phyloP scores from a whole-genome alignment of 257 asterid species.

The Solanum tacnaense region DNA sequence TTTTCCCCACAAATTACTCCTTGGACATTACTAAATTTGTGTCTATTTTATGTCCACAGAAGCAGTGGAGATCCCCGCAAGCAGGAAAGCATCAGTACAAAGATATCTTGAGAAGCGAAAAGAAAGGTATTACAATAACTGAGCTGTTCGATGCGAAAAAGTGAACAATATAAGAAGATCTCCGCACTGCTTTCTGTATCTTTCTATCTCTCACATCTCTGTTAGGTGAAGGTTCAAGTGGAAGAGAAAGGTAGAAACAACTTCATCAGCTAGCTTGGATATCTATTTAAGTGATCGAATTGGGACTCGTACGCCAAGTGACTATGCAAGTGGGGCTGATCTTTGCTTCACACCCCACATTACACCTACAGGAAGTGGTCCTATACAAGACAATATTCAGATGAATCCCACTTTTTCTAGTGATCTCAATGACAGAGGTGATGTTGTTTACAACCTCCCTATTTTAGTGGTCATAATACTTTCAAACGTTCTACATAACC shows the following conservation, averaged over 20 bases:
- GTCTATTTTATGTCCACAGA: background rate
- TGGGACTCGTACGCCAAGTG: constrained; percentile 21
- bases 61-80: constrained; percentile 54
- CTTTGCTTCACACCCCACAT: constrained; percentile 33
- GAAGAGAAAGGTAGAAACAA: constrained; percentile 64
- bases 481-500: background rate
- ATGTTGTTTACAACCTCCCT: constrained; percentile 2
- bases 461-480: background rate
- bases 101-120: constrained; percentile 91
- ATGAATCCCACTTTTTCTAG: constrained; percentile 33
- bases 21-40: background rate
- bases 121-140: constrained; percentile 59
- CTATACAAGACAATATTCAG: constrained; percentile 32
- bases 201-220: constrained; percentile 43
- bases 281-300: constrained; percentile 37
- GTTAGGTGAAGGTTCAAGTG: constrained; percentile 95
- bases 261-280: constrained; percentile 45
- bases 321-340: constrained; percentile 29
- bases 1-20: background rate
- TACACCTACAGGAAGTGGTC: constrained; percentile 41
- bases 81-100: constrained; percentile 79
- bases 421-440: constrained; percentile 44
- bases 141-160: background rate
- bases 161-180: background rate
- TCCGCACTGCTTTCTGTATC: background rate